phyloP scores from a whole-genome alignment of 148 eudicot genomes.

The Diospyros lotus region DNA sequence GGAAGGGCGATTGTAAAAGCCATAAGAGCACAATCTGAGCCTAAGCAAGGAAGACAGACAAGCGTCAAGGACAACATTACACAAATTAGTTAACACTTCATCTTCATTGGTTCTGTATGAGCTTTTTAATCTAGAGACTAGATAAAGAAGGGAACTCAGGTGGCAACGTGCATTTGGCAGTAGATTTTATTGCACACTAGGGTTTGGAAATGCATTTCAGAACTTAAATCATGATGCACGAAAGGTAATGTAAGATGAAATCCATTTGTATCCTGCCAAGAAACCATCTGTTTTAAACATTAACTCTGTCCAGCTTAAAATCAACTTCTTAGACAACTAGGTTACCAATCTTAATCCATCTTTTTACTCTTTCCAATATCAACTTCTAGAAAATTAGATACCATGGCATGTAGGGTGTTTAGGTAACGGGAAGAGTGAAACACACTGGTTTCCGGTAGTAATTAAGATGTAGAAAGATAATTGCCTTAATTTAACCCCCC shows the following conservation, averaged over 20 bases:
- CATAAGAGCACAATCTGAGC: constrained; percentile 23
- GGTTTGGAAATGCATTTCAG: constrained; percentile 29
- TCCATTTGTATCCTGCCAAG: constrained; percentile 34
- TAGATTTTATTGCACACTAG: constrained; percentile 32
- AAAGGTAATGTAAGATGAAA: constrained; percentile 31
- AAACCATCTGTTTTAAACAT: constrained; percentile 21
- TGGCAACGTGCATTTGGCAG: constrained; percentile 43
- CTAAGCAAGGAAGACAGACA: constrained; percentile 33
- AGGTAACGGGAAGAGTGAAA: too few species aligned
- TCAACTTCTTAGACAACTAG: too few species aligned
- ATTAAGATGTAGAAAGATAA: too few species aligned
- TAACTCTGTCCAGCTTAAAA: neutral
- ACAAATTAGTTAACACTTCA: constrained; percentile 44
- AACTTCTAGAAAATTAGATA: too few species aligned
- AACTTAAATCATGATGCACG: constrained; percentile 8
- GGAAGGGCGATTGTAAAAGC: constrained; percentile 38
- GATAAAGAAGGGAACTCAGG: constrained; percentile 34
- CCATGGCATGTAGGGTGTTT: too few species aligned
- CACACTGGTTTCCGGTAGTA: too few species aligned
- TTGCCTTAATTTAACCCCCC: too few species aligned
- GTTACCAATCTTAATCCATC: too few species aligned
- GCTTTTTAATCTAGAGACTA: constrained; percentile 41
- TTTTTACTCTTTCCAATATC: too few species aligned
- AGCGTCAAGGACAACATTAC: constrained; percentile 39
- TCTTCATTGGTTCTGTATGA: constrained; percentile 47